A percentile compares a stretch with the other conserved stretches of the same genome.
phyloP scores from a whole-genome alignment of 2,329 filamentous ascomycete species.

The Xylaria sp. region DNA sequence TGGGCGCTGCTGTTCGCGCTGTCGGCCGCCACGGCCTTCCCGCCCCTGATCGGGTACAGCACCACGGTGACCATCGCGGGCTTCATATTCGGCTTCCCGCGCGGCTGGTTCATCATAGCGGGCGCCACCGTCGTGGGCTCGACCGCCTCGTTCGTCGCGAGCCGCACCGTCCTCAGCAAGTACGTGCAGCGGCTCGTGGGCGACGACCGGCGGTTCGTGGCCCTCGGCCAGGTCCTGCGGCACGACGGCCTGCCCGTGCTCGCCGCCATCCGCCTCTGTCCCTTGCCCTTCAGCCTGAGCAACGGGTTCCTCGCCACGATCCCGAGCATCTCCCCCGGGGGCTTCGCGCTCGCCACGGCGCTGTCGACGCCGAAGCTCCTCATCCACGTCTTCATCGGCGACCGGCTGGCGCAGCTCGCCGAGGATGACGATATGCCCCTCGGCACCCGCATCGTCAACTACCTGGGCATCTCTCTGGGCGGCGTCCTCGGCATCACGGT shows the following conservation, averaged over 20 bases:
- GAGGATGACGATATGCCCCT: conserved; percentile 85
- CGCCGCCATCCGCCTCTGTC: conserved; percentile 91
- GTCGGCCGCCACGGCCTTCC: conserved; percentile 82
- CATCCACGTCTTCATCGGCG: conserved; percentile 92
- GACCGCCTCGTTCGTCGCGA: conserved; percentile 81
- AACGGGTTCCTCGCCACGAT: conserved; percentile 96
- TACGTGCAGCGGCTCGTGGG: conserved; percentile 86
- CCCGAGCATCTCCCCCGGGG: conserved; percentile 80
- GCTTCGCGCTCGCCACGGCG: conserved; percentile 84
- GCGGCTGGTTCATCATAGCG: conserved; percentile 85
- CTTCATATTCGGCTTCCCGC: conserved; percentile 66
- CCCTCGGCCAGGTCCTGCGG: conserved; percentile 86
- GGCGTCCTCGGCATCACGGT: conserved; percentile 77
- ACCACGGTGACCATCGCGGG: conserved; percentile 69
- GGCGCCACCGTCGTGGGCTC: conserved; percentile 82
- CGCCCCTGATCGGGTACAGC: conserved; percentile 88
- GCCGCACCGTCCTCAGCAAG: conserved; percentile 78
- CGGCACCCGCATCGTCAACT: conserved; percentile 83
- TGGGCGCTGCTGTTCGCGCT: conserved; percentile 80
- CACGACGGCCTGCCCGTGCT: conserved; percentile 90
- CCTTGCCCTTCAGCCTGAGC: conserved; percentile 89
- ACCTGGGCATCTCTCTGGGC: conserved; percentile 80
- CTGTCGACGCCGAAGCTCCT: conserved; percentile 86
- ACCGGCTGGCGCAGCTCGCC: conserved; percentile 82
- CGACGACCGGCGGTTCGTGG: conserved; percentile 86